phyloP scores from a whole-genome alignment of 225 moss, liverwort and hornwort species.

The Marchantia paleacea region DNA sequence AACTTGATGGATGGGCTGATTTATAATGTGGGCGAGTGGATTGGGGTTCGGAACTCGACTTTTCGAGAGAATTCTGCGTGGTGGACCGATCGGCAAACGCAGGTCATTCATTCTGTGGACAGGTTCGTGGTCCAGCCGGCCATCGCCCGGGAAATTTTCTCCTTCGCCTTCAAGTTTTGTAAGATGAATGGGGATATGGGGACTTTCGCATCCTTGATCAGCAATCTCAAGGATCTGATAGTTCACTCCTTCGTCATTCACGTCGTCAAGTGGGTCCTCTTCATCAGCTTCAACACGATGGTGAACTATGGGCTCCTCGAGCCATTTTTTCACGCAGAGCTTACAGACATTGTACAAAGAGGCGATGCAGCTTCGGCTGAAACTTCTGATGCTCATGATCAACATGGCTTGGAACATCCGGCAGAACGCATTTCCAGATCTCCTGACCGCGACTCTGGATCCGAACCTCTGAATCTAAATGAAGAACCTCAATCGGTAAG shows the following conservation, averaged over 20 bases:
- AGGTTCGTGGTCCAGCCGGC: constrained; percentile 11
- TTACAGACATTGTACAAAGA: neutral
- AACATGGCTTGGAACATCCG: neutral
- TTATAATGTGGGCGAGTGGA: constrained; percentile 12
- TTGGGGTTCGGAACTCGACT: neutral
- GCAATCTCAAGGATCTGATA: neutral
- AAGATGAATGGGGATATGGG: neutral
- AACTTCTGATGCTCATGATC: neutral
- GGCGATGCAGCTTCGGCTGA: neutral
- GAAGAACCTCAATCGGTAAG: neutral
- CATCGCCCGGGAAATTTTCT: constrained; percentile 2
- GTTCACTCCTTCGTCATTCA: neutral
- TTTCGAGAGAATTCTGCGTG: neutral
- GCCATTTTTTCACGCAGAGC: neutral
- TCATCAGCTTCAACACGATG: neutral
- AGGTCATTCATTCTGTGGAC: neutral
- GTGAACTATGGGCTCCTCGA: neutral
- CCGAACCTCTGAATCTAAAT: neutral
- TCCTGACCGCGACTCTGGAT: neutral
- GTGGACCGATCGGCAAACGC: constrained; percentile 1
- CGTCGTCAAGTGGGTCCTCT: neutral
- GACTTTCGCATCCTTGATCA: neutral
- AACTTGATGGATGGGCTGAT: constrained; percentile 2
- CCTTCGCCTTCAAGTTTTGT: neutral
- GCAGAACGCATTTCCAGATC: neutral